Evolutionary conservation across 1,284 basidiomycete species (phyloP).

Genomic region (Tremellales sp.): DNA sequence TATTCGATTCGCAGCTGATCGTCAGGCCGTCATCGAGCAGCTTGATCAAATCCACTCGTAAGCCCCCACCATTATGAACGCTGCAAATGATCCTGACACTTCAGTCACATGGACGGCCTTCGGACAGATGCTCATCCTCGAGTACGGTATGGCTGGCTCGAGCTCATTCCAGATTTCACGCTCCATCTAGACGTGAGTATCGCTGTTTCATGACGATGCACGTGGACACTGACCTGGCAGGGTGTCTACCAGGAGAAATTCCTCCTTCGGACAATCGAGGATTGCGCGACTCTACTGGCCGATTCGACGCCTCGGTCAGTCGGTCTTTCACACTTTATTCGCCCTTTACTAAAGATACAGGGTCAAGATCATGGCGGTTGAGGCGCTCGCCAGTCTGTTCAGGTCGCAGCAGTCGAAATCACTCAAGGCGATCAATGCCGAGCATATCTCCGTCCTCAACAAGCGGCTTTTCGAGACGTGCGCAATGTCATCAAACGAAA

Average conservation of each 20-base stretch:
- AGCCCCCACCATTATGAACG: not conserved
- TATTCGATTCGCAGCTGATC: not conserved
- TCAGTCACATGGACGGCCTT: conserved; percentile 70
- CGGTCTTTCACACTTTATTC: too few species aligned
- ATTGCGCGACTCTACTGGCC: too few species aligned
- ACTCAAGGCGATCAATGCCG: too few species aligned
- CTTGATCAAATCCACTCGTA: conserved; percentile 5
- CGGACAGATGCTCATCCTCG: conserved; percentile 66
- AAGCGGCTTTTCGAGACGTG: too few species aligned
- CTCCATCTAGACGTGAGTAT: conserved; percentile 67
- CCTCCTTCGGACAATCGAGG: too few species aligned
- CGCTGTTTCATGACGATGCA: not conserved
- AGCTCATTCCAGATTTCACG: conserved; percentile 79
- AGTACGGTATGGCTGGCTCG: conserved; percentile 76
- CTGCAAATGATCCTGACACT: conserved; percentile 37
- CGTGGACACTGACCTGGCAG: not conserved
- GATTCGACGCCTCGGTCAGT: too few species aligned
- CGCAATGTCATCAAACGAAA: too few species aligned
- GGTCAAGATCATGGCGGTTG: too few species aligned
- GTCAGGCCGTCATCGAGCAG: not conserved
- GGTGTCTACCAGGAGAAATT: not conserved
- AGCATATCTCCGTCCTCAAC: too few species aligned
- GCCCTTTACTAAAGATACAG: too few species aligned
- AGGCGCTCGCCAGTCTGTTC: too few species aligned
- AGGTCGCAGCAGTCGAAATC: too few species aligned